Percentiles rank a stretch among this genome's conserved stretches.
phyloP scores from a whole-genome alignment of 73 alveolate species.

The Paramecium sexaurelia region DNA sequence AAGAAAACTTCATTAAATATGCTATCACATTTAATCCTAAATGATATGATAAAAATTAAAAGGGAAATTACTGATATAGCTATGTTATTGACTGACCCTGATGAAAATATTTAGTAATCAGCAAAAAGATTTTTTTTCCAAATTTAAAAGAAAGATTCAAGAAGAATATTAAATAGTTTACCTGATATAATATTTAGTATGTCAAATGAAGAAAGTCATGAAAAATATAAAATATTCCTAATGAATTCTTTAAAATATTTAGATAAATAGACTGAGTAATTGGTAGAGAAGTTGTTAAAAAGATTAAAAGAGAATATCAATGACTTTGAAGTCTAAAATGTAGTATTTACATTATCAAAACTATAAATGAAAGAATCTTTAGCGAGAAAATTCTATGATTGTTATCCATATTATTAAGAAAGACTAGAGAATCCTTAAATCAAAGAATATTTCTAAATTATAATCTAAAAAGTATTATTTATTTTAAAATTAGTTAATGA shows the following conservation, averaged over 20 bases:
- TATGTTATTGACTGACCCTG: conserved; percentile 48
- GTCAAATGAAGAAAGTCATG: background rate
- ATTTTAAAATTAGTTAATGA: background rate
- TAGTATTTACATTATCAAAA: background rate
- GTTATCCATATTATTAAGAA: background rate
- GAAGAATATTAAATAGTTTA: background rate
- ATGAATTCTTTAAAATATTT: background rate
- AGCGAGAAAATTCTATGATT: background rate
- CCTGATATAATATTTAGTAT: conserved; percentile 50
- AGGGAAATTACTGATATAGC: conserved; percentile 43
- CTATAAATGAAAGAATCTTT: background rate
- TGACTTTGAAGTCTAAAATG: background rate
- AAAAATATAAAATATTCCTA: background rate
- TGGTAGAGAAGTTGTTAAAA: background rate
- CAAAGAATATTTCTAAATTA: background rate
- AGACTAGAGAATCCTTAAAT: background rate
- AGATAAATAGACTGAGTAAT: background rate
- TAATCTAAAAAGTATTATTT: background rate
- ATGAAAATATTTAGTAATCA: conserved; percentile 13
- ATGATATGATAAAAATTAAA: conserved; percentile 60
- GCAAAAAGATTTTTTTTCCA: conserved; percentile 30
- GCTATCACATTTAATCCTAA: conserved; percentile 43
- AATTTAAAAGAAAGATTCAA: conserved; percentile 49
- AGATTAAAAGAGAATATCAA: background rate
- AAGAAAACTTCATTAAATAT: conserved; percentile 44